Percentiles rank a stretch among this genome's conserved stretches.
These are phyloP conservation scores for Plasmopara muralis DNA, from an alignment of 352 stramenopile species.

Conservation along the genomic window DNA sequence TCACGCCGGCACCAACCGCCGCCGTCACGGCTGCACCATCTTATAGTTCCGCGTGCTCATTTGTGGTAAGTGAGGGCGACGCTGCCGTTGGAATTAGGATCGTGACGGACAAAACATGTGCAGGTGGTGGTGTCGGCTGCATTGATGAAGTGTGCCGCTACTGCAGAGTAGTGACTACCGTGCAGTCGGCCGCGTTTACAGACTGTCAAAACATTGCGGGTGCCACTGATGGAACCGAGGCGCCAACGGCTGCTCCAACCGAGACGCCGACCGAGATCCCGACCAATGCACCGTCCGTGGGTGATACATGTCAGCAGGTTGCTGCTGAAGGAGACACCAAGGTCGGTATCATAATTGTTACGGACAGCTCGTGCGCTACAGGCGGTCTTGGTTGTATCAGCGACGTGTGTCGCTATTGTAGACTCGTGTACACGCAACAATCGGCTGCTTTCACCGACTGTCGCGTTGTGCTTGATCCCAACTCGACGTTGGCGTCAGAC, in stretches of 20 bases:
- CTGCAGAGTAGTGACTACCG: constrained; percentile 25
- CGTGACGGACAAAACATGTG: constrained; percentile 21
- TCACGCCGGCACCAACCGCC: constrained; percentile 4
- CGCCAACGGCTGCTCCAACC: background rate
- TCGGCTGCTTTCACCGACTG: constrained; percentile 26
- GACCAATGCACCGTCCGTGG: background rate
- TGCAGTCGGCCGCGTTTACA: constrained; percentile 24
- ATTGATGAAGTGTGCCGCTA: constrained; percentile 33
- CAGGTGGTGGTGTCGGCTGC: constrained; percentile 27
- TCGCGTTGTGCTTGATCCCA: constrained; percentile 4
- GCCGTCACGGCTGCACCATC: constrained; percentile 1
- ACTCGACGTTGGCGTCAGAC: background rate
- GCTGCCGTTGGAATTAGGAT: constrained; percentile 27
- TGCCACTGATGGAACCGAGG: background rate
- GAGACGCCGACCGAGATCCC: constrained; percentile 3
- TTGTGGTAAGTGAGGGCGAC: constrained; percentile 13
- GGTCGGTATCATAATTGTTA: constrained; percentile 27
- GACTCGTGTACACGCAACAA: constrained; percentile 15
- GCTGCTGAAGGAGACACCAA: constrained; percentile 14
- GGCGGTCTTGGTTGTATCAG: constrained; percentile 30
- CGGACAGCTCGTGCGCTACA: constrained; percentile 17
- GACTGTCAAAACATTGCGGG: constrained; percentile 14
- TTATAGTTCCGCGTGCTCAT: background rate
- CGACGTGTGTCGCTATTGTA: constrained; percentile 30
- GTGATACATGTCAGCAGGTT: constrained; percentile 8